Base-by-base conservation (phyloP, 2,329 filamentous ascomycete species). In the Alternaria brassicae region DNA sequence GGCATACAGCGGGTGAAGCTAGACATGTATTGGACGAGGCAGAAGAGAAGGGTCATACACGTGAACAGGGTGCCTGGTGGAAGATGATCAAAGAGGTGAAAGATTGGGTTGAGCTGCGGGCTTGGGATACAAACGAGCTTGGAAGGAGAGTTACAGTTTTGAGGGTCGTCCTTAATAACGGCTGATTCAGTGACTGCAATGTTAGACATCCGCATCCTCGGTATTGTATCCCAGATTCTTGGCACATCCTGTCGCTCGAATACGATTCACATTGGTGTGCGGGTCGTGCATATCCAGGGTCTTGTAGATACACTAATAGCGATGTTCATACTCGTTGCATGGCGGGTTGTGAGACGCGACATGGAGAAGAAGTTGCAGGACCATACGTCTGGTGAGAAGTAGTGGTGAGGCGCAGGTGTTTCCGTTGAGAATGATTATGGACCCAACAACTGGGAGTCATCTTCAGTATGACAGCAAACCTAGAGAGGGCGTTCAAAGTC, bases 1-100 rank as follows among this genome's bases (percentile, higher is more conserved):
- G 72, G 72, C 56, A 54, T 13, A 6, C 39, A 6, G 56, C 67
- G 7, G 19, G 51, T 17, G 56, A 65, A 4, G 69, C 63, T 19
- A 63, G 50, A 12, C 40, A 52, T 19, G 59, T 63, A 32, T 36
- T 64, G 27, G 42, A 53, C n/a, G 53, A 66, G 19, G 68, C 58
- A 15, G 55, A 47, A 42, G 42, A 58, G 6, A 48, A 41, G 19
- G 51, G 51, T n/a, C 41, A 61, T 36, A 53, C 41, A 15, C 36
- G 8, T 17, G 51, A 49, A 12, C 34, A 48, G 3, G 52, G 32
- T 23, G 55, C 52, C 30, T 52, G 49, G 45, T 58, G 58, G 48
- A 53, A 63, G 9, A 17, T 45, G 50, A 55, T 62, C 1, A 27
- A n/a, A n/a, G 54, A 56, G 17, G 37, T 57, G n/a, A 65, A 55